A percentile compares a stretch with the other conserved stretches of the same genome.
Conservation (phyloP, 345 rosid genomes). For the Euphorbia pulcherrima region DNA sequence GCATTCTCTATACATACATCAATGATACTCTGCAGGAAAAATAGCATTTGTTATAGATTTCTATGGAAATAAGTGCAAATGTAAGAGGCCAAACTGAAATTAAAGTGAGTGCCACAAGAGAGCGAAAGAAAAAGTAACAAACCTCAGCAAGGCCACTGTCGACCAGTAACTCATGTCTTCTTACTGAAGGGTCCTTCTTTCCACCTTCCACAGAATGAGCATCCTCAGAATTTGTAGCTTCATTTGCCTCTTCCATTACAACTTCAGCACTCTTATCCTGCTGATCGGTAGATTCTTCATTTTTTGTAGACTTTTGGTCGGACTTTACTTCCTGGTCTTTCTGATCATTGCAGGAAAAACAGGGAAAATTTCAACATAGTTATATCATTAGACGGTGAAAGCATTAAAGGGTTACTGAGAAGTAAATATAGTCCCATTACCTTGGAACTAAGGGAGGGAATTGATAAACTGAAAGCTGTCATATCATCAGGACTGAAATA, state of each 20-base stretch:
- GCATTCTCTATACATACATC: constrained; percentile 60
- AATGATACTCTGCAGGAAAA: constrained; percentile 61
- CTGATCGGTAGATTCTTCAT: constrained; percentile 33
- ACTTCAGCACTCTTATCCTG: constrained; percentile 32
- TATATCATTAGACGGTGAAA: not conserved
- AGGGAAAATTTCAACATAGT: not conserved
- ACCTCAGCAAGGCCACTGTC: constrained; percentile 94
- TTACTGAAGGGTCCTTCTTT: constrained; percentile 67
- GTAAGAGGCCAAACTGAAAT: not conserved
- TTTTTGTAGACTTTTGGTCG: constrained; percentile 28
- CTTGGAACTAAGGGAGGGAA: constrained; percentile 62
- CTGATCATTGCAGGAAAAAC: constrained; percentile 31
- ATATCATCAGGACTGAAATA: constrained; percentile 74
- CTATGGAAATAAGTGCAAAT: not conserved
- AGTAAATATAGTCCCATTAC: constrained; percentile 33
- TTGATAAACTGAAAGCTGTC: constrained; percentile 52
- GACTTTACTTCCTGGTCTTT: constrained; percentile 40
- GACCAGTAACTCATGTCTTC: constrained; percentile 77
- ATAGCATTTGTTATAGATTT: not conserved
- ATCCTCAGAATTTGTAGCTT: constrained; percentile 29
- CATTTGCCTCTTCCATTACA: constrained; percentile 21
- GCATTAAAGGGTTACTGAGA: not conserved
- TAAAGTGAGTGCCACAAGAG: not conserved
- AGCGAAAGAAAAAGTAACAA: constrained; percentile 15
- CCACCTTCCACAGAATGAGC: constrained; percentile 39